Conservation (phyloP, 169 alveolate species). For the Amoebophrya sp. region DNA sequence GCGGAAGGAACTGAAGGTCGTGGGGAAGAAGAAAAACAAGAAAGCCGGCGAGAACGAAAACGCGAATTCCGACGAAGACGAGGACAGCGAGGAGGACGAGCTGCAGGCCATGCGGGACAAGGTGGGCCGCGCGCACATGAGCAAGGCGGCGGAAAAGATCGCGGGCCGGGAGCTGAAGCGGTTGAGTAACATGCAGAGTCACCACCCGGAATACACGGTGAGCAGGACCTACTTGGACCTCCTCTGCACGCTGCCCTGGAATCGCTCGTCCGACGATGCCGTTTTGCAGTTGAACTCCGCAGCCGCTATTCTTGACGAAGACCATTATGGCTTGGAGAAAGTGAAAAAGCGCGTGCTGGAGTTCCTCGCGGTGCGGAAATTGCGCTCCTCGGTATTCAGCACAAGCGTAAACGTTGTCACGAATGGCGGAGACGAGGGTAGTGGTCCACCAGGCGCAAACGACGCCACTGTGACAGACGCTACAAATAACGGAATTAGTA, state of each 20-base stretch:
- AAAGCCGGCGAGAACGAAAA: too few relatives aligned
- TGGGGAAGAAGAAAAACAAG: neutral
- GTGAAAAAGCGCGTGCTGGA: constrained; percentile 86
- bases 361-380: constrained; percentile 75
- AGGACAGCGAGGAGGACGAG: constrained; percentile 22
- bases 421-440: too few relatives aligned
- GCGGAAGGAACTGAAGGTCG: neutral
- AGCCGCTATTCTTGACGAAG: constrained; percentile 61
- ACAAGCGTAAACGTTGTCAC: too few relatives aligned
- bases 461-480: too few relatives aligned
- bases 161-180: constrained; percentile 20
- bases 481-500: too few relatives aligned
- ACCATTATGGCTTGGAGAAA: constrained; percentile 84
- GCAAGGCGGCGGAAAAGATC: neutral
- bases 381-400: neutral
- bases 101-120: neutral
- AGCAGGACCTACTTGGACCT: constrained; percentile 62
- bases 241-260: constrained; percentile 64
- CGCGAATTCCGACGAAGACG: neutral
- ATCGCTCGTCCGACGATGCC: constrained; percentile 51
- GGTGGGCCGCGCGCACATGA: neutral
- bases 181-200: neutral
- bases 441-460: too few relatives aligned
- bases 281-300: constrained; percentile 51
- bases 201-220: constrained; percentile 51